Base-by-base conservation (phyloP, 2,329 filamentous ascomycete genomes). In the Aspergillus hiratsukae region DNA sequence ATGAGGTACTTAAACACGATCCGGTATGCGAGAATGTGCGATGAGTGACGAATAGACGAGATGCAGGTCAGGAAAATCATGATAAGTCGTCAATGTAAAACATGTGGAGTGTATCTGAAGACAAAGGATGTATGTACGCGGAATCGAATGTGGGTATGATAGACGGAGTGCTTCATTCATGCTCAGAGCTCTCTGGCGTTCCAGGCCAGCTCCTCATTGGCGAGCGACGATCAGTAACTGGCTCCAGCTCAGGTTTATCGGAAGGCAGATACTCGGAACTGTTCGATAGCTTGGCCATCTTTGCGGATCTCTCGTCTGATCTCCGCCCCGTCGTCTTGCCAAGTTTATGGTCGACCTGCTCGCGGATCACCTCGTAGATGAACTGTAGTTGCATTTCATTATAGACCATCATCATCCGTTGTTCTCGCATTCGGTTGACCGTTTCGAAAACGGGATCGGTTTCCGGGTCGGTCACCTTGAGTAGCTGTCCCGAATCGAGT, bases 341-440 rank as follows among this genome's bases (percentile, higher is more conserved):
- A 43, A 75, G 64, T 53, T 68, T 72, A 23, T 65, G 45, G 52
- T 72, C 68, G 5, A 66, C 66, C 58, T 75, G 71, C 70, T 91
- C 88, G 52, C 85, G 83, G 66, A 97, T 73, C 1, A 95, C 90
- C 67, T 91, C 86, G 75, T 99, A 97, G 56, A 99, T 83, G 71
- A 97, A 97, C 40, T 84, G 75, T 66, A 89, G 94, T 72, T 99
- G 94, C 49, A 82, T 72, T 65, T 93, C 89, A 48, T 89, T 87
- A 75, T 97, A 94, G 4, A 99, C 94, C 94, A 99, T 99, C 75
- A 87, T 90, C 78, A 90, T 89, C 19, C 94, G 84, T 78, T 99
- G 94, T 72, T 93, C 85, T 48, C 94, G 84, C 54, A 99, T 81
- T 58, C 78, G 76, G 65, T 96, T 88, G 53, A 99, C 92, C 0